Evolutionary conservation across 2,329 filamentous ascomycete genomes (phyloP).

Genomic region (Beauveria australis): DNA sequence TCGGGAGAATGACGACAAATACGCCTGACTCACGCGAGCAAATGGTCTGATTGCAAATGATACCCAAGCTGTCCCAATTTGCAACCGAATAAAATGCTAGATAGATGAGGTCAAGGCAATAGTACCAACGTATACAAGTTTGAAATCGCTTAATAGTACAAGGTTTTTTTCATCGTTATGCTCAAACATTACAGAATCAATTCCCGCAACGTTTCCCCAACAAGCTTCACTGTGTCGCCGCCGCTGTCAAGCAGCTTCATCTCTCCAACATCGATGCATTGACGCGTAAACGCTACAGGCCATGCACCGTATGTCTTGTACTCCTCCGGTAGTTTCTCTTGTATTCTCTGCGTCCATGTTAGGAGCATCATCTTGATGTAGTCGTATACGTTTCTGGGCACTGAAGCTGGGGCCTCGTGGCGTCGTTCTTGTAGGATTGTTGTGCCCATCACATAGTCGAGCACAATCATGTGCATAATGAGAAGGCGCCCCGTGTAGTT

Average conservation of each 20-base stretch:
- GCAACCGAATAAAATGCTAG: neutral
- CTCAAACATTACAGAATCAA: neutral
- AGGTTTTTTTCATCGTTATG: neutral
- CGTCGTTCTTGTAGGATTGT: slow-evolving; percentile 7
- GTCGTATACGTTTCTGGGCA: slow-evolving; percentile 14
- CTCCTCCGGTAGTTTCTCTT: slow-evolving; percentile 21
- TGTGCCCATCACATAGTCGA: slow-evolving; percentile 10
- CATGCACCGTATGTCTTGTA: slow-evolving; percentile 27
- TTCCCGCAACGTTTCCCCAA: slow-evolving; percentile 6
- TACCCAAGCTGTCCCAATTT: neutral
- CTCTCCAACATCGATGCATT: slow-evolving; percentile 10
- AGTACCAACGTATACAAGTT: neutral
- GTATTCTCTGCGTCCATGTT: slow-evolving; percentile 31
- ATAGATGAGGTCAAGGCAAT: neutral
- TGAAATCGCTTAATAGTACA: neutral
- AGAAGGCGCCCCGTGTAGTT: slow-evolving; percentile 8
- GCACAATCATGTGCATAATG: slow-evolving; percentile 11
- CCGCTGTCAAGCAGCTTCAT: slow-evolving; percentile 1
- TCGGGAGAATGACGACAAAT: neutral
- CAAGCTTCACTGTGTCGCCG: slow-evolving; percentile 15
- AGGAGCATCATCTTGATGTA: slow-evolving; percentile 22
- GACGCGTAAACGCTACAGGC: slow-evolving; percentile 19
- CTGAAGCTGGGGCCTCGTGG: neutral
- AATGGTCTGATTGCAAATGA: neutral
- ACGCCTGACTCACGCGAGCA: neutral